phyloP scores from a whole-genome alignment of 2,329 filamentous ascomycete species.

The Hymenoscyphus fraxineus region DNA sequence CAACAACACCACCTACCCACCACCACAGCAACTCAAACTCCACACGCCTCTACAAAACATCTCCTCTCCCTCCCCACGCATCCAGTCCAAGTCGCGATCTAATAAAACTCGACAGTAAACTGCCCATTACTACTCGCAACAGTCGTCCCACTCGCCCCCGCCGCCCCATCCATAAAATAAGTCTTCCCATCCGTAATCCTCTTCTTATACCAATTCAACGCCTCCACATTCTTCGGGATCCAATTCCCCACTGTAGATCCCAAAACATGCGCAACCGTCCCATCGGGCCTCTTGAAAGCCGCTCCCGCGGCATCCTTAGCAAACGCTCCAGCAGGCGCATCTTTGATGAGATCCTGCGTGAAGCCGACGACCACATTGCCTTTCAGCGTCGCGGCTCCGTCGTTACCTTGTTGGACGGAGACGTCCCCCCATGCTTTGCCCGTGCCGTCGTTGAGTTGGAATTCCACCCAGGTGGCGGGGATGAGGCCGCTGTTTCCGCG shows the following conservation, averaged over 20 bases:
- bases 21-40: too few relatives aligned
- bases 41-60: too few relatives aligned
- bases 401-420: slow-evolving; percentile 38
- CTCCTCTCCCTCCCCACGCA: too few relatives aligned
- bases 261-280: background rate
- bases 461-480: slow-evolving; percentile 41
- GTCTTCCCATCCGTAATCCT: background rate
- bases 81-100: background rate
- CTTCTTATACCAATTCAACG: background rate
- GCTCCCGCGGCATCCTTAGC: slow-evolving; percentile 28
- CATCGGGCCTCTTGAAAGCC: background rate
- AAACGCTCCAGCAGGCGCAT: slow-evolving; percentile 34
- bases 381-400: slow-evolving; percentile 38
- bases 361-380: slow-evolving; percentile 33
- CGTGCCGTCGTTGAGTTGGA: slow-evolving; percentile 33
- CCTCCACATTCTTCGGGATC: background rate
- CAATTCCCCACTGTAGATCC: background rate
- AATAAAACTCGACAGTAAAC: background rate
- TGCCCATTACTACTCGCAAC: background rate
- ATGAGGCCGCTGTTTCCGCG: slow-evolving; percentile 32
- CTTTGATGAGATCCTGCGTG: slow-evolving; percentile 33
- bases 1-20: too few relatives aligned
- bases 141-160: background rate
- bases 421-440: slow-evolving; percentile 34
- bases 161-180: background rate